Percentiles rank a stretch among this genome's conserved stretches.
These are phyloP conservation scores for Delitschia confertaspora DNA, from an alignment of 495 filamentous ascomycete species.

Conservation along the genomic window DNA sequence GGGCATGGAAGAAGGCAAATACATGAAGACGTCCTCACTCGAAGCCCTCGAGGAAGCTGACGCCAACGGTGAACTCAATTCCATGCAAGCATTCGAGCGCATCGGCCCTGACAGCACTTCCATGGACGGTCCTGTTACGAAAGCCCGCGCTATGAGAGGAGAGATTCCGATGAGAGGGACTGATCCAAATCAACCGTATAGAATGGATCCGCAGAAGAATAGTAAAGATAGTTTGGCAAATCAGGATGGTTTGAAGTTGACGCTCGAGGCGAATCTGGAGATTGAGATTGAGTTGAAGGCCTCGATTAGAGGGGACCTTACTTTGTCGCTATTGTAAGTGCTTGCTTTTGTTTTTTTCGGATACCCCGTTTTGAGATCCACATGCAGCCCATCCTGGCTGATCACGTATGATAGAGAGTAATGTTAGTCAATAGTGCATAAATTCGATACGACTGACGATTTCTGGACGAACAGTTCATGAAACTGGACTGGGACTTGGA, in stretches of 20 bases:
- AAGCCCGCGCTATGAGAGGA: conserved; percentile 39
- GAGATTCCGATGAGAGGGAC: conserved; percentile 39
- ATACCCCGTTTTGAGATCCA: not conserved
- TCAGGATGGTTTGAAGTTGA: conserved; percentile 37
- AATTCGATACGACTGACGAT: not conserved
- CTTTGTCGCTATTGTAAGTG: conserved; percentile 38
- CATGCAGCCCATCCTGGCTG: not conserved
- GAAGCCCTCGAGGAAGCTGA: conserved; percentile 41
- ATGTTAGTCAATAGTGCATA: conserved; percentile 9
- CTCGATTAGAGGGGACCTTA: conserved; percentile 38
- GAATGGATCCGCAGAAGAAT: conserved; percentile 25
- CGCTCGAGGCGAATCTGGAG: conserved; percentile 39
- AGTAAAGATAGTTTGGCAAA: conserved; percentile 30
- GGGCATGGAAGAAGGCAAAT: conserved; percentile 33
- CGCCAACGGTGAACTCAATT: conserved; percentile 33
- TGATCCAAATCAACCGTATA: conserved; percentile 36
- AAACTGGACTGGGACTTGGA: too few species aligned
- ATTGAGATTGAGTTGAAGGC: conserved; percentile 42
- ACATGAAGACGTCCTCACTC: conserved; percentile 36
- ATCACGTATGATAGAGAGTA: not conserved
- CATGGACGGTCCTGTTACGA: conserved; percentile 43
- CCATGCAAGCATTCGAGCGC: conserved; percentile 44
- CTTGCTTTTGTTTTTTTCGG: conserved; percentile 6
- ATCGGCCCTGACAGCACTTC: conserved; percentile 41
- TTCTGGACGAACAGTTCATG: too few species aligned